A percentile compares a stretch with the other conserved stretches of the same genome.
Evolutionary conservation across 2,329 filamentous ascomycete species (phyloP).

Genomic region (Cladosporium sp.): DNA sequence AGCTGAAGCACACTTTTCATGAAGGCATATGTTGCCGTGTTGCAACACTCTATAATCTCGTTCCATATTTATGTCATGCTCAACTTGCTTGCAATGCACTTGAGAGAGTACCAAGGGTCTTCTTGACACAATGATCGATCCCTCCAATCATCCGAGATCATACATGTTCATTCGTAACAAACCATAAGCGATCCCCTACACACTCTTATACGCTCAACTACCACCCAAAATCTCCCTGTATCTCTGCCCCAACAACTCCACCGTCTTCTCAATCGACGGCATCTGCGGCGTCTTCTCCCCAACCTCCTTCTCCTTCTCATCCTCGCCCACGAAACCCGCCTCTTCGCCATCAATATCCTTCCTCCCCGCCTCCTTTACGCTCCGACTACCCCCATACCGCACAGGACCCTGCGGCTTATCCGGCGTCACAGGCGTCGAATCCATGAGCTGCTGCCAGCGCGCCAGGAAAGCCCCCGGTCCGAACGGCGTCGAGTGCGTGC

Average conservation of each 20-base stretch:
- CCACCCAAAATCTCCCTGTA: slow-evolving; percentile 38
- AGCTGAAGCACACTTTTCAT: no score
- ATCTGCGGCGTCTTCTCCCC: slow-evolving; percentile 30
- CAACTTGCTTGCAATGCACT: no score
- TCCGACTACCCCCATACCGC: slow-evolving; percentile 42
- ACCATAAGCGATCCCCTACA: no score
- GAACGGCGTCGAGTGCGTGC: slow-evolving; percentile 45
- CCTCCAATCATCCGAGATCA: no score
- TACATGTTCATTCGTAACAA: no score
- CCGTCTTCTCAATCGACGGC: slow-evolving; percentile 33
- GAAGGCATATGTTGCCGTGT: no score
- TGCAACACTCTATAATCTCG: no score
- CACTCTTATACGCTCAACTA: slow-evolving; percentile 12
- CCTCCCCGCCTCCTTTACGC: slow-evolving; percentile 39
- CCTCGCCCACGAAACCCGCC: slow-evolving; percentile 26
- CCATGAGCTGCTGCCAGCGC: slow-evolving; percentile 70
- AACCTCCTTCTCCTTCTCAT: slow-evolving; percentile 34
- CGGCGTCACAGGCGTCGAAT: slow-evolving; percentile 69
- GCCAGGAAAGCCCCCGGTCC: slow-evolving; percentile 73
- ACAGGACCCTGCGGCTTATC: slow-evolving; percentile 52
- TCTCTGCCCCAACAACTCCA: slow-evolving; percentile 34
- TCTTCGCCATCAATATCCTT: slow-evolving; percentile 38
- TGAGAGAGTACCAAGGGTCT: no score
- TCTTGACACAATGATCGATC: no score
- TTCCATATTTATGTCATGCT: no score